Percentiles rank a stretch among this genome's conserved stretches.
Conservation (phyloP, 2,329 filamentous ascomycete genomes). For the Phialocephala subalpina region DNA sequence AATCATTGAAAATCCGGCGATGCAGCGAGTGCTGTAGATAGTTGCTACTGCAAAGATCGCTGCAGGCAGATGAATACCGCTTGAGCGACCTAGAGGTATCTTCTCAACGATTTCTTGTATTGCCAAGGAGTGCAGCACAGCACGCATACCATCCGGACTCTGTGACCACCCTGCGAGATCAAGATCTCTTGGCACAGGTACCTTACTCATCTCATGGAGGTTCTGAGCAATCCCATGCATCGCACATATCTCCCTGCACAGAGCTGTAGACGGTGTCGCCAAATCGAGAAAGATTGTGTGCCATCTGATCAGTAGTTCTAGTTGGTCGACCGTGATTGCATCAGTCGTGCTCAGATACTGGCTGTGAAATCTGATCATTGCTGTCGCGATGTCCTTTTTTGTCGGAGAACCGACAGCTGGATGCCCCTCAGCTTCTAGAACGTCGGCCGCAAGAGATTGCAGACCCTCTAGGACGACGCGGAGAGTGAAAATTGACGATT, state of each 20-base stretch:
- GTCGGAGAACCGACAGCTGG: slow-evolving; percentile 49
- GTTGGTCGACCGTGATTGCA: slow-evolving; percentile 46
- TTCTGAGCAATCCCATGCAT: slow-evolving; percentile 49
- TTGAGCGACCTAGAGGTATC: slow-evolving; percentile 51
- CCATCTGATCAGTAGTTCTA: slow-evolving; percentile 52
- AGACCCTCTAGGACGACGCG: slow-evolving; percentile 52
- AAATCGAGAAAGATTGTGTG: slow-evolving; percentile 52
- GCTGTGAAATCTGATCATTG: slow-evolving; percentile 48
- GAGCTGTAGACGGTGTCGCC: slow-evolving; percentile 48
- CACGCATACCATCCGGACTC: slow-evolving; percentile 48
- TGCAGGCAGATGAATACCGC: slow-evolving; percentile 53
- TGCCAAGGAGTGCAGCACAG: slow-evolving; percentile 51
- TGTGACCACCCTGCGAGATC: slow-evolving; percentile 48
- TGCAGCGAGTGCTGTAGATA: slow-evolving; percentile 49
- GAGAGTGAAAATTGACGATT: slow-evolving; percentile 50
- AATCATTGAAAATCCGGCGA: slow-evolving; percentile 47
- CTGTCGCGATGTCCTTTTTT: slow-evolving; percentile 47
- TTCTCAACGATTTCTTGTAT: slow-evolving; percentile 54
- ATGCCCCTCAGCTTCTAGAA: slow-evolving; percentile 44
- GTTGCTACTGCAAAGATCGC: slow-evolving; percentile 52
- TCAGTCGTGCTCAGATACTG: slow-evolving; percentile 38
- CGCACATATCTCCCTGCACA: slow-evolving; percentile 49
- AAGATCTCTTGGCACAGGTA: slow-evolving; percentile 39
- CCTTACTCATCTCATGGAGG: slow-evolving; percentile 44
- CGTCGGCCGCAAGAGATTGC: slow-evolving; percentile 51